These are phyloP conservation scores for Kazachstania kunashirensis DNA, from an alignment of 805 yeast genomes.

Conservation along the genomic window DNA sequence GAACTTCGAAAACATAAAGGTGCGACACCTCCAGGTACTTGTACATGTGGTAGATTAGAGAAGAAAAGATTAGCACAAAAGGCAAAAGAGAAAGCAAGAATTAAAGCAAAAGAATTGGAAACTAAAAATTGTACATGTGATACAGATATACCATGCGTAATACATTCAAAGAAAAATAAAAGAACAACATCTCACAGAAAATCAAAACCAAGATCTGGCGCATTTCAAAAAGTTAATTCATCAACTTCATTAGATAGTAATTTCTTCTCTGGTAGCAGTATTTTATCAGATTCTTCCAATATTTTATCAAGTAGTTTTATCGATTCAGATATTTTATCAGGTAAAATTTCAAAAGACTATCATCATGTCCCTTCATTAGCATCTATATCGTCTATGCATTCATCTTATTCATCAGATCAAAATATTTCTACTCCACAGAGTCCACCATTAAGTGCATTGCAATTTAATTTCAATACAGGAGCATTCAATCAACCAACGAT, in stretches of 20 bases:
- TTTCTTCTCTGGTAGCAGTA: conserved; percentile 7
- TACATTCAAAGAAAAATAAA: conserved; percentile 14
- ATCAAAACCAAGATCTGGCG: conserved; percentile 1
- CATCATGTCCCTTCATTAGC: conserved; percentile 24
- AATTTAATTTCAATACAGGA: conserved; percentile 10
- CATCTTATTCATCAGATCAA: conserved; percentile 27
- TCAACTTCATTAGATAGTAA: conserved; percentile 12
- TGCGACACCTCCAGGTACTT: conserved; percentile 41
- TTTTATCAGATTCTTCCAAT: conserved; percentile 11
- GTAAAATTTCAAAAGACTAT: conserved; percentile 25
- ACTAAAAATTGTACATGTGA: conserved; percentile 31
- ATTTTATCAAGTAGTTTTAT: conserved; percentile 11
- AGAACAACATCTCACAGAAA: conserved; percentile 6
- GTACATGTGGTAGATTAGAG: conserved; percentile 58
- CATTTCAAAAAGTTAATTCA: conserved; percentile 8
- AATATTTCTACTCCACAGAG: conserved; percentile 24
- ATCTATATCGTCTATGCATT: conserved; percentile 27
- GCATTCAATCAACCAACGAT: conserved; percentile 1
- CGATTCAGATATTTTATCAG: conserved; percentile 15
- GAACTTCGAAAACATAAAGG: conserved; percentile 60
- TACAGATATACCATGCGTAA: conserved; percentile 14
- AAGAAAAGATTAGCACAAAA: conserved; percentile 30
- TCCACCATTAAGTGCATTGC: conserved; percentile 16
- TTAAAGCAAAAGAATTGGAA: conserved; percentile 19
- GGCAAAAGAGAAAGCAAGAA: conserved; percentile 26